Evolutionary conservation across 73 alveolate species (phyloP).

Genomic region (Paramecium biaurelia): DNA sequence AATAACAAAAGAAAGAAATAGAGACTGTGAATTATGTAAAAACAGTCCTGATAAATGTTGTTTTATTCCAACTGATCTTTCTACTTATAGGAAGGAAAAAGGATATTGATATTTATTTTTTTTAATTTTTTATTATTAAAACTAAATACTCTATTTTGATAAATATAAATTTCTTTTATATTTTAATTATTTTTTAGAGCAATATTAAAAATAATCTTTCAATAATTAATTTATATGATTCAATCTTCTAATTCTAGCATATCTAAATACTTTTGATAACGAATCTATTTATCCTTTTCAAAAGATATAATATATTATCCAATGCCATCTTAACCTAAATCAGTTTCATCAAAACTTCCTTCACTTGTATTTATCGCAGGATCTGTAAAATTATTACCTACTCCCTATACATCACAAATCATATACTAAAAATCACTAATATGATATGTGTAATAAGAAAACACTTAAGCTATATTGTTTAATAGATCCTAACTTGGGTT

Average conservation of each 20-base stretch:
- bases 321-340: neutral
- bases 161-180: too few species aligned
- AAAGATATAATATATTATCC: neutral
- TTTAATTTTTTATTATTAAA: neutral
- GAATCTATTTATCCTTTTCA: neutral
- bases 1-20: neutral
- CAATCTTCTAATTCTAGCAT: neutral
- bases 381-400: neutral
- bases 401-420: conserved; percentile 15
- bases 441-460: conserved; percentile 1
- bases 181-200: too few species aligned
- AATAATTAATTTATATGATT: too few species aligned
- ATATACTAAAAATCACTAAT: neutral
- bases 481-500: neutral
- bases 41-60: neutral
- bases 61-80: neutral
- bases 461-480: neutral
- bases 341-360: conserved; percentile 4
- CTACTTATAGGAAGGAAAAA: neutral
- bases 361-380: conserved; percentile 1
- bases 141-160: too few species aligned
- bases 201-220: too few species aligned
- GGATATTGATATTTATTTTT: too few species aligned
- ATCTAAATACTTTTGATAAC: neutral
- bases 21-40: neutral